Evolutionary conservation across 768 basidiomycete genomes (phyloP).

Genomic region (Podaxis sp.): DNA sequence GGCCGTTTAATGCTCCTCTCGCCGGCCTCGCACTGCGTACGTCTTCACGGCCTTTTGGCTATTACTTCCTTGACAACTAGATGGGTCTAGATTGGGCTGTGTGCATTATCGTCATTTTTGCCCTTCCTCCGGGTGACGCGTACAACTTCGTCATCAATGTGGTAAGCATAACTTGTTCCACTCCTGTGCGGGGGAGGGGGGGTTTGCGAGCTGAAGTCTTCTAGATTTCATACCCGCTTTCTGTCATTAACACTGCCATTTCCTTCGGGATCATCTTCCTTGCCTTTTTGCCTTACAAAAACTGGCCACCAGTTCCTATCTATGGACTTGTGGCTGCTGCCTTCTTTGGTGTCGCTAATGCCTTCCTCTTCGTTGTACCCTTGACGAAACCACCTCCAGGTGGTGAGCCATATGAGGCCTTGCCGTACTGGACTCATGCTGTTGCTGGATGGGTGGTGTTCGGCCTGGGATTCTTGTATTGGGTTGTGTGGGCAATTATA

Average conservation of each 20-base stretch:
- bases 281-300: constrained; percentile 17
- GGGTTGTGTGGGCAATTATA: constrained; percentile 27
- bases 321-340: constrained; percentile 20
- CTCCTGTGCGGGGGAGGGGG: not conserved
- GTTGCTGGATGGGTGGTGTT: constrained; percentile 35
- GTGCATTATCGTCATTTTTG: constrained; percentile 33
- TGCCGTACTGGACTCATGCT: constrained; percentile 54
- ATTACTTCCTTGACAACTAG: not conserved
- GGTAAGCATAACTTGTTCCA: constrained; percentile 28
- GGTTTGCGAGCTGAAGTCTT: not conserved
- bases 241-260: constrained; percentile 46
- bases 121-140: constrained; percentile 58
- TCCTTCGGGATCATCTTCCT: constrained; percentile 39
- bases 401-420: constrained; percentile 36
- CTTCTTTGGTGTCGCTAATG: constrained; percentile 55
- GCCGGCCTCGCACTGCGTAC: constrained; percentile 51
- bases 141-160: constrained; percentile 59
- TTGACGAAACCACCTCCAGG: constrained; percentile 46
- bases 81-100: constrained; percentile 27
- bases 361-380: constrained; percentile 53
- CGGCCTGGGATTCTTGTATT: constrained; percentile 32
- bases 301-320: constrained; percentile 20
- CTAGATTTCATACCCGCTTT: constrained; percentile 41
- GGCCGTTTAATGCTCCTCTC: constrained; percentile 58
- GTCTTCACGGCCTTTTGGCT: constrained; percentile 11